phyloP scores from a whole-genome alignment of 441 rosid genomes.

The Gossypium aridum region DNA sequence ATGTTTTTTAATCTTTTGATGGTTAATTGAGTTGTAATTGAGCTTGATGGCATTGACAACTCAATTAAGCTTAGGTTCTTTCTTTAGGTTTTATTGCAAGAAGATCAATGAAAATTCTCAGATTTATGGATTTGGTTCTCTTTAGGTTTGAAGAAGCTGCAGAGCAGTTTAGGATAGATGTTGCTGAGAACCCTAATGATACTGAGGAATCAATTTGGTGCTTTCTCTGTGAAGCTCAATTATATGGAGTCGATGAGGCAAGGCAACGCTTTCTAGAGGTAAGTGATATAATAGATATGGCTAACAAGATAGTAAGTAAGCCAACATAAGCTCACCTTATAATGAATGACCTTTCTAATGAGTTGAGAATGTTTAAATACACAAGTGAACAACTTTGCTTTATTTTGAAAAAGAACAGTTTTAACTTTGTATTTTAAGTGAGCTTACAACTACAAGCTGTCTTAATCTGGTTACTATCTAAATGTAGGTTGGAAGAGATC shows the following conservation, averaged over 20 bases:
- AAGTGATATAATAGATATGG: slow-evolving; percentile 6
- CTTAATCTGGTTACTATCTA: not conserved
- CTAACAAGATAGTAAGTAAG: not conserved
- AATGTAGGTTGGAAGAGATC: slow-evolving; percentile 82
- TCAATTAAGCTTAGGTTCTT: not conserved
- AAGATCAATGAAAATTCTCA: not conserved
- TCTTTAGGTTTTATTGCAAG: not conserved
- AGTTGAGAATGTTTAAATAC: not conserved
- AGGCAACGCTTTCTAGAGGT: slow-evolving; percentile 71
- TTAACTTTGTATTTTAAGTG: not conserved
- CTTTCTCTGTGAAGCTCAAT: slow-evolving; percentile 73
- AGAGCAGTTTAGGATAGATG: slow-evolving; percentile 69
- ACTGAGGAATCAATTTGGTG: slow-evolving; percentile 97
- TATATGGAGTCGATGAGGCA: slow-evolving; percentile 59
- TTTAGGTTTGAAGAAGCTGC: slow-evolving; percentile 67
- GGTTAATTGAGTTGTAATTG: not conserved
- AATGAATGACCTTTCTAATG: not conserved
- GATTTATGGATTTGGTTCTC: not conserved
- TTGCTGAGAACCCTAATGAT: slow-evolving; percentile 86
- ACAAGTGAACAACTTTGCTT: not conserved
- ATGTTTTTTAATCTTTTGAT: not conserved
- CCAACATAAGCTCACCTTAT: not conserved
- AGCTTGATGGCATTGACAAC: not conserved
- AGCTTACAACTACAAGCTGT: not conserved
- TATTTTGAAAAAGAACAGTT: not conserved